Conservation (phyloP, 2,329 filamentous ascomycete species). For the Trichoderma sp. region DNA sequence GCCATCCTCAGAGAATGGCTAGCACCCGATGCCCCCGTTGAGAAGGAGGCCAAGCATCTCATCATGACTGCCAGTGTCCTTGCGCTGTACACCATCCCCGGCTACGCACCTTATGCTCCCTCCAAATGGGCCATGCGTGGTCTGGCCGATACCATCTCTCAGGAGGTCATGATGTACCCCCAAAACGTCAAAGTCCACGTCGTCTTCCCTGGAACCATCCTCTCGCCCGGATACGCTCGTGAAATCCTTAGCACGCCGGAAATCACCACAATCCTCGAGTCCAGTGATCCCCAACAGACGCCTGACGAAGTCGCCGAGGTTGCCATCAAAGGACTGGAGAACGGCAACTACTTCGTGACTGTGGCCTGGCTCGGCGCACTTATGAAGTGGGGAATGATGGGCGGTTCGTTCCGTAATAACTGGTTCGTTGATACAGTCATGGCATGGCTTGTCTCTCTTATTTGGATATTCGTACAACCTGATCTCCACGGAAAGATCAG, state of each 20-base stretch:
- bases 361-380: conserved; percentile 68
- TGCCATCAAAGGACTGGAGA: conserved; percentile 72
- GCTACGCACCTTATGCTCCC: conserved; percentile 81
- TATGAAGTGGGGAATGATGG: conserved; percentile 62
- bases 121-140: conserved; percentile 81
- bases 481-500: conserved; percentile 57
- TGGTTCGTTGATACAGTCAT: conserved; percentile 58
- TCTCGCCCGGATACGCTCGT: conserved; percentile 67
- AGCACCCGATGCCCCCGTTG: conserved; percentile 42
- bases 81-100: conserved; percentile 72
- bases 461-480: conserved; percentile 56
- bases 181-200: conserved; percentile 76
- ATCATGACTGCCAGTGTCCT: conserved; percentile 80
- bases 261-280: conserved; percentile 75
- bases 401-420: conserved; percentile 56
- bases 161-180: conserved; percentile 85
- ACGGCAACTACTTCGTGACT: conserved; percentile 74
- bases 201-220: conserved; percentile 81
- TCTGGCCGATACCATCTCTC: conserved; percentile 76
- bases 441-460: conserved; percentile 49
- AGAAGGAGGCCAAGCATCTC: conserved; percentile 64
- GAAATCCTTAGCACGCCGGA: conserved; percentile 79
- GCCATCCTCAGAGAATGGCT: conserved; percentile 76
- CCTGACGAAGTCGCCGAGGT: conserved; percentile 72
- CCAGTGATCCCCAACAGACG: conserved; percentile 74